A percentile compares a stretch with the other conserved stretches of the same genome.
These are phyloP conservation scores for Diutina neorugosa DNA, from an alignment of 1,139 yeast species.

Conservation along the genomic window DNA sequence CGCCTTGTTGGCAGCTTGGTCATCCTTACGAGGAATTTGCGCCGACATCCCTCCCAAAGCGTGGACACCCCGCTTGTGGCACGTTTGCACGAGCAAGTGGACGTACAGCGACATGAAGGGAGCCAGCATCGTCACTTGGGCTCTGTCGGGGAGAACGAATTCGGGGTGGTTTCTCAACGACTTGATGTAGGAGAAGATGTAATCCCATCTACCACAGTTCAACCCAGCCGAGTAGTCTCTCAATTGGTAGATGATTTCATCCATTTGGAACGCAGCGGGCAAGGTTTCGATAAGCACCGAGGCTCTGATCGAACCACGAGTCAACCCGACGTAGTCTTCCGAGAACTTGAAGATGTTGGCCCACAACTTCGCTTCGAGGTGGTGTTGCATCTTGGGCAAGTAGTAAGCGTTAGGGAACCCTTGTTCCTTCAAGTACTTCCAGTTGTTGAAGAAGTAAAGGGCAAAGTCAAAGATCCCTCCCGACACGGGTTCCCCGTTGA, in stretches of 20 bases:
- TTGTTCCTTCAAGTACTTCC: slow-evolving; percentile 42
- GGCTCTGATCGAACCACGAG: slow-evolving; percentile 66
- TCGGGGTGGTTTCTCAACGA: slow-evolving; percentile 52
- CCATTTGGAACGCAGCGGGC: slow-evolving; percentile 73
- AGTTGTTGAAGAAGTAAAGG: slow-evolving; percentile 64
- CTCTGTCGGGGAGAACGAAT: slow-evolving; percentile 59
- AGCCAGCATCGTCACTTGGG: slow-evolving; percentile 63
- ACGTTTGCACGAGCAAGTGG: slow-evolving; percentile 51
- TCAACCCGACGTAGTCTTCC: slow-evolving; percentile 54
- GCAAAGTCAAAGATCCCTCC: slow-evolving; percentile 75
- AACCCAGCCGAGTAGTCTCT: slow-evolving; percentile 67
- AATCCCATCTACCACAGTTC: slow-evolving; percentile 81
- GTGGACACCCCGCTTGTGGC: slow-evolving; percentile 66
- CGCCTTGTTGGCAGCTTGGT: slow-evolving; percentile 46
- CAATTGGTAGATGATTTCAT: slow-evolving; percentile 65
- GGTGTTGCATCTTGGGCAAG: slow-evolving; percentile 74
- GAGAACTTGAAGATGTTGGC: slow-evolving; percentile 60
- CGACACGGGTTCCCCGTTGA: slow-evolving; percentile 65
- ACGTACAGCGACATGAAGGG: slow-evolving; percentile 69
- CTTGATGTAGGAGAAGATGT: slow-evolving; percentile 63
- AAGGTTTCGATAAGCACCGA: slow-evolving; percentile 71
- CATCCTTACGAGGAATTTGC: slow-evolving; percentile 66
- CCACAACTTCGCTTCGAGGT: slow-evolving; percentile 70
- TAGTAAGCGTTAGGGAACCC: slow-evolving; percentile 73
- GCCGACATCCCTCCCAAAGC: slow-evolving; percentile 84